These are phyloP conservation scores for Phaeotremella skinneri DNA, from an alignment of 768 basidiomycete species.

Conservation along the genomic window DNA sequence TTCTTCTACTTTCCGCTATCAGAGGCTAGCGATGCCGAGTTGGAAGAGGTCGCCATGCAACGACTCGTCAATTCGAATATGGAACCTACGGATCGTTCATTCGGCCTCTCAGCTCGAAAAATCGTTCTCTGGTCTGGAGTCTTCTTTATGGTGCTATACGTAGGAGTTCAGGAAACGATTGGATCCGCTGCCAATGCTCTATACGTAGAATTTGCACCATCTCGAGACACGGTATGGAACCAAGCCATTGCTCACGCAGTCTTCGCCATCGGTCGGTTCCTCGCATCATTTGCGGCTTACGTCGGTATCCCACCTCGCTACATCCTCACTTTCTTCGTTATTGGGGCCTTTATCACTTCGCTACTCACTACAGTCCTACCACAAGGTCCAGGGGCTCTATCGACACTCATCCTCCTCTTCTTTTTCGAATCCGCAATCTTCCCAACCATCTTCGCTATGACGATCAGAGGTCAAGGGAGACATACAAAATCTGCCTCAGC, in stretches of 20 bases:
- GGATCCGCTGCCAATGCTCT: conserved; percentile 31
- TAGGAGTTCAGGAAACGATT: conserved; percentile 43
- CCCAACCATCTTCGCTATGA: conserved; percentile 46
- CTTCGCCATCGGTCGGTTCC: conserved; percentile 41
- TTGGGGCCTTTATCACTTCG: conserved; percentile 34
- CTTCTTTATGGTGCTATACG: conserved; percentile 36
- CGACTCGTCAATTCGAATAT: conserved; percentile 30
- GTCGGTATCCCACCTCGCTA: conserved; percentile 39
- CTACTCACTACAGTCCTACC: conserved; percentile 33
- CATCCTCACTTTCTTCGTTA: conserved; percentile 31
- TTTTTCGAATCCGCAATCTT: conserved; percentile 48
- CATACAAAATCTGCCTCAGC: conserved; percentile 41
- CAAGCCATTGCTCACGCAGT: conserved; percentile 30
- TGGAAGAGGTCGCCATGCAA: conserved; percentile 31
- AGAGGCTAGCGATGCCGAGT: conserved; percentile 43
- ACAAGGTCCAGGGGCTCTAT: conserved; percentile 11
- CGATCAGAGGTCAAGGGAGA: conserved; percentile 38
- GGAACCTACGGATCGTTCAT: conserved; percentile 9
- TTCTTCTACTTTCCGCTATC: conserved; percentile 48
- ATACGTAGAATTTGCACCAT: conserved; percentile 18
- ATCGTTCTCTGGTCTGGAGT: conserved; percentile 27
- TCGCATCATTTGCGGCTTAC: conserved; percentile 35
- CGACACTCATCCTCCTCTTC: conserved; percentile 31
- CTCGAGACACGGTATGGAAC: conserved; percentile 23
- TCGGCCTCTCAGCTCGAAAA: conserved; percentile 2